These are phyloP conservation scores for Hemileia vastatrix DNA, from an alignment of 1,284 basidiomycete genomes.

Conservation along the genomic window DNA sequence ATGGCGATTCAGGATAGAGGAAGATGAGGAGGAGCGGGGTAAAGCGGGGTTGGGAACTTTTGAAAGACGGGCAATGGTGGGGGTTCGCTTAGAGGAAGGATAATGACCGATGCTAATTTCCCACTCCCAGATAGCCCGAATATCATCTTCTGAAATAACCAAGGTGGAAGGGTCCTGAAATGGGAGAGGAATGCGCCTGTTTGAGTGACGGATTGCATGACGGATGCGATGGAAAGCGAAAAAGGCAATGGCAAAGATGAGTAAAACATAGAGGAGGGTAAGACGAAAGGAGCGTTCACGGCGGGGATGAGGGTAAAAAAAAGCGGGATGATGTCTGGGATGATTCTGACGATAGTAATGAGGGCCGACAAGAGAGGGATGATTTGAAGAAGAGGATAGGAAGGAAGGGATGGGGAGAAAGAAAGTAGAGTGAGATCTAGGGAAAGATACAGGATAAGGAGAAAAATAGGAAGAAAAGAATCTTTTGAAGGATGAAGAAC, in stretches of 20 bases:
- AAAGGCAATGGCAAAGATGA: conserved; percentile 19
- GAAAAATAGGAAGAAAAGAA: conserved; percentile 15
- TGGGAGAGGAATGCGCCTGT: conserved; percentile 45
- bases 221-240: conserved; percentile 20
- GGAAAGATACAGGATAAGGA: conserved; percentile 19
- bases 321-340: conserved; percentile 16
- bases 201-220: conserved; percentile 12
- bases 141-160: conserved; percentile 63
- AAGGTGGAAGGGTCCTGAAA: conserved; percentile 60
- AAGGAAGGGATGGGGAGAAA: conserved; percentile 16
- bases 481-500: neutral
- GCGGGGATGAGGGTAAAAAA: conserved; percentile 4
- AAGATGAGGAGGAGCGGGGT: conserved; percentile 17
- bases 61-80: conserved; percentile 18
- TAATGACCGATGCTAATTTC: conserved; percentile 83
- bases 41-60: conserved; percentile 24
- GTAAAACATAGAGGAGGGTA: conserved; percentile 22
- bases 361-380: conserved; percentile 1
- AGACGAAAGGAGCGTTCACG: conserved; percentile 19
- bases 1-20: conserved; percentile 17
- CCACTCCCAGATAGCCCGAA: conserved; percentile 84
- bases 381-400: conserved; percentile 7
- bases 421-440: conserved; percentile 9
- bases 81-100: conserved; percentile 56
- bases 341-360: conserved; percentile 16